Evolutionary conservation across 1,284 basidiomycete species (phyloP), one percentile per base, ranked within the genome.

Genomic region (Ustilago vetiveriae): DNA sequence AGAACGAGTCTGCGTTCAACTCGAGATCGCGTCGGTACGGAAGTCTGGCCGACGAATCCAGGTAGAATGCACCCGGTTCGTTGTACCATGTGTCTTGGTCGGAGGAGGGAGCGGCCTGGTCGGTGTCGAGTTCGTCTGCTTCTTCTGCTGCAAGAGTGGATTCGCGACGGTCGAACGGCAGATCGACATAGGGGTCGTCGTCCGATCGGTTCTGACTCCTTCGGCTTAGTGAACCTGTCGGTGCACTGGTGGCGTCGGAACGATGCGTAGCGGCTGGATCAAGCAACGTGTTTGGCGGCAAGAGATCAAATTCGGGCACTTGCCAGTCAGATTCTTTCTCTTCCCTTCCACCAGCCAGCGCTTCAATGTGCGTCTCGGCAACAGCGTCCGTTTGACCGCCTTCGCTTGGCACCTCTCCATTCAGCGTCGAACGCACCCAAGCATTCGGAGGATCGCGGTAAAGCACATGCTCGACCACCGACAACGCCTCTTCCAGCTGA

Each of bases 401-500:
- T 33, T 27, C n/a, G 23, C 27, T 30, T n/a, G 21, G 14, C 6
- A 17, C 13, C 10, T 54, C 45, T 19, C 16, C 37, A 13, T n/a
- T 17, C 13, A 41, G 8, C 22, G 45, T 39, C 21, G 45, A 37
- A 9, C 44, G 45, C 49, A 46, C 44, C 58, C 58, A 50, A 4
- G 50, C 32, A 26, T 45, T 57, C 19, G 68, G 68, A 17, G 62
- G 57, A 23, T 59, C 47, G 4, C 60, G 49, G 17, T 58, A 46
- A 17, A 97, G 85, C 36, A 97, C 88, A 40, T 87, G 85, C 80
- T 97, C 92, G 24, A 93, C 83, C 22, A 96, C 85, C 73, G 90
- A 88, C 81, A 95, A 92, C 3, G 92, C 93, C 42, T 90, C 89
- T 66, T 89, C 88, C 7, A 89, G 82, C 74, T 95, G 88, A 17